Percentiles rank a stretch among this genome's conserved stretches.
Conservation (phyloP, 495 filamentous ascomycete species). For the Lophium mytilinum region DNA sequence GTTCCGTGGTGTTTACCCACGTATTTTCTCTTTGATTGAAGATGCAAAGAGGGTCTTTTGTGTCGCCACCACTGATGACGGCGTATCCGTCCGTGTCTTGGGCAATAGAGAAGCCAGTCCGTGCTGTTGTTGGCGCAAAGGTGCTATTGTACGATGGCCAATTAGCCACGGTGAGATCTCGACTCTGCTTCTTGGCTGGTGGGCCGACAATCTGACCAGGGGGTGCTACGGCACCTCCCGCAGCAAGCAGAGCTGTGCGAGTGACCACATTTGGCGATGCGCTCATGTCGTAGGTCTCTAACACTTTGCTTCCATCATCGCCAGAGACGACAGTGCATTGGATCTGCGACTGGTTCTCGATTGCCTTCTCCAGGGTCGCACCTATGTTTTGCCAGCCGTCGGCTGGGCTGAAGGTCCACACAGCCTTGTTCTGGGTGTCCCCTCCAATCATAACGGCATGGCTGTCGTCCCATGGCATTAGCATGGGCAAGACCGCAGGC, state of each 20-base stretch:
- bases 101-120: conserved; percentile 54
- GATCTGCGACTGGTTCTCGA: conserved; percentile 48
- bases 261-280: conserved; percentile 69
- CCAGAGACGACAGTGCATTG: conserved; percentile 57
- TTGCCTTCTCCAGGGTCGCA: conserved; percentile 47
- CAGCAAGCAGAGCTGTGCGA: conserved; percentile 50
- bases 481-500: conserved; percentile 56
- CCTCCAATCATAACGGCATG: conserved; percentile 75
- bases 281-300: conserved; percentile 72
- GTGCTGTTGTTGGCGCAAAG: conserved; percentile 52
- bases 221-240: conserved; percentile 37
- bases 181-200: conserved; percentile 35
- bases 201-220: conserved; percentile 34
- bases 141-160: conserved; percentile 75
- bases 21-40: conserved; percentile 72
- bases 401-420: conserved; percentile 53
- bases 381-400: conserved; percentile 59
- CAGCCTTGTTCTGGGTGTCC: conserved; percentile 50
- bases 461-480: conserved; percentile 67
- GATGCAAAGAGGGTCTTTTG: conserved; percentile 58
- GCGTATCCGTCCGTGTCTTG: conserved; percentile 52
- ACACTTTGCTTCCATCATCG: conserved; percentile 72
- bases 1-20: conserved; percentile 68
- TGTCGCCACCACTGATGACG: conserved; percentile 69
- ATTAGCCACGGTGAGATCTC: conserved; percentile 44